Conservation (phyloP, 306 rosid species). For the Aeschynomene evenia region DNA sequence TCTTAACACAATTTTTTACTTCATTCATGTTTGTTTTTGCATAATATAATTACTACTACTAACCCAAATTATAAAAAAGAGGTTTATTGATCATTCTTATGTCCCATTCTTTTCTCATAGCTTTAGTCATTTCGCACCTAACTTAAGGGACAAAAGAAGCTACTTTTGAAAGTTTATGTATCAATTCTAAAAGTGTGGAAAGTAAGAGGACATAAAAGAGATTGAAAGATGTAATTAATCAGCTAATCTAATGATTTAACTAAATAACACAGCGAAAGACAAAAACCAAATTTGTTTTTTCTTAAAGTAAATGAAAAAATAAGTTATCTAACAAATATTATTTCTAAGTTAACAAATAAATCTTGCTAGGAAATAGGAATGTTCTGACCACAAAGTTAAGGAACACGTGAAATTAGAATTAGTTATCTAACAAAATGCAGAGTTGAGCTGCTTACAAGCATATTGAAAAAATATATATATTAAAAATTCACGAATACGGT, state of each 20-base stretch:
- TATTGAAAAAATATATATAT: neutral
- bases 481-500: too few relatives aligned
- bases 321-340: too few relatives aligned
- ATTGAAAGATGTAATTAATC: neutral
- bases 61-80: neutral
- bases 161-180: neutral
- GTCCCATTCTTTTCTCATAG: neutral
- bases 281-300: neutral
- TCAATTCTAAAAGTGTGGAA: neutral
- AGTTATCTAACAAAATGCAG: neutral
- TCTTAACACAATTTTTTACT: neutral
- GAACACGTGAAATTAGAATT: neutral
- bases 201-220: neutral
- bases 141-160: slow-evolving; percentile 3
- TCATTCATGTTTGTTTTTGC: neutral
- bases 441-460: neutral
- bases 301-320: neutral
- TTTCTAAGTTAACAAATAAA: too few relatives aligned
- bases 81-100: neutral
- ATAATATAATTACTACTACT: neutral
- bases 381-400: neutral
- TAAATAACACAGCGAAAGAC: neutral
- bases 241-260: neutral
- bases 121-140: slow-evolving; percentile 36
- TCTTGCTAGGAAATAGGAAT: neutral